phyloP scores from a whole-genome alignment of 2,329 filamentous ascomycete species.

The Coleophoma cylindrospora region DNA sequence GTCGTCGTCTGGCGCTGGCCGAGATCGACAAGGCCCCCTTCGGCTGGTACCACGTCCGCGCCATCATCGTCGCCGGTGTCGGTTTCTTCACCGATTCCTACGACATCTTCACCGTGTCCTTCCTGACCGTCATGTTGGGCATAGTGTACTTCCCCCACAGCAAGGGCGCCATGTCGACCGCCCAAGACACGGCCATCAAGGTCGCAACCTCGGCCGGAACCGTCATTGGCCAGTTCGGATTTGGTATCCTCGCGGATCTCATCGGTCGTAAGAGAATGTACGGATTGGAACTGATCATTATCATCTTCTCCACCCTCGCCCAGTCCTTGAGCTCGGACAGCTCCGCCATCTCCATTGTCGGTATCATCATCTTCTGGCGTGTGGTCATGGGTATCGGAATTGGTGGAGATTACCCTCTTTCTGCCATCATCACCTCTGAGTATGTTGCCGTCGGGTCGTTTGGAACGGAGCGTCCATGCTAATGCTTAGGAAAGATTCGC shows the following conservation, averaged over 20 bases:
- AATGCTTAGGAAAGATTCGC: constrained; percentile 57
- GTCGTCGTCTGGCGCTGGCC: constrained; percentile 71
- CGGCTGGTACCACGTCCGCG: constrained; percentile 78
- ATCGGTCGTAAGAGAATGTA: constrained; percentile 45
- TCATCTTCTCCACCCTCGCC: constrained; percentile 39
- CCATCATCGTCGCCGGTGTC: constrained; percentile 45
- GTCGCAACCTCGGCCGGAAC: constrained; percentile 40
- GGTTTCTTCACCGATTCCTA: constrained; percentile 40
- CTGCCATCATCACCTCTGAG: constrained; percentile 63
- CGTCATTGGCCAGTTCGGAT: constrained; percentile 39
- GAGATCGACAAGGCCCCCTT: constrained; percentile 80
- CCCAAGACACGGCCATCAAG: constrained; percentile 34
- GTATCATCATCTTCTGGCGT: constrained; percentile 41
- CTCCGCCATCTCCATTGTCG: constrained; percentile 33
- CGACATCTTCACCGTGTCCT: constrained; percentile 42
- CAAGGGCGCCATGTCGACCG: constrained; percentile 18
- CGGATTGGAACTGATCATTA: constrained; percentile 40
- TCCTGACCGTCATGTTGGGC: constrained; percentile 41
- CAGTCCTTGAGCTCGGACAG: constrained; percentile 36
- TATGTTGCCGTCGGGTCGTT: constrained; percentile 46
- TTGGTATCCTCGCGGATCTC: constrained; percentile 40
- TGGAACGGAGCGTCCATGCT: background rate
- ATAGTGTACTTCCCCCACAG: constrained; percentile 41
- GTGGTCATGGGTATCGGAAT: constrained; percentile 35
- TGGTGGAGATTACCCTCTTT: constrained; percentile 71